A percentile compares a stretch with the other conserved stretches of the same genome.
phyloP scores from a whole-genome alignment of 176 grass and related monocot species.

The Sorghum bicolor region Sorghum_bicolor_NCBIv3 NC_012877.2:2667001-2667500 shows the following conservation, averaged over 20 bases:
- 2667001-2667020: slow-evolving; percentile 1
- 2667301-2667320: neutral
- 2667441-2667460: neutral
- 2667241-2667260: neutral
- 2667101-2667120: neutral
- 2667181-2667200: neutral
- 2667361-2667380: neutral
- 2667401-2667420: neutral
- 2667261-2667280: neutral
- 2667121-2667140: slow-evolving; percentile 9
- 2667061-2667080: neutral
- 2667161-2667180: neutral
- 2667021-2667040: neutral
- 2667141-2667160: slow-evolving; percentile 7
- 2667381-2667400: neutral
- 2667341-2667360: neutral
- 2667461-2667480: neutral
- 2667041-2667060: slow-evolving; percentile 9
- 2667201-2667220: neutral
- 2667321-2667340: neutral
- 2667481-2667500: neutral
- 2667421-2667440: neutral
- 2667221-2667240: neutral
- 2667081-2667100: neutral
- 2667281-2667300: neutral